Percentiles rank a stretch among this genome's conserved stretches.
phyloP scores from a whole-genome alignment of 164 flowering plant species.

The Aristolochia californica region DNA sequence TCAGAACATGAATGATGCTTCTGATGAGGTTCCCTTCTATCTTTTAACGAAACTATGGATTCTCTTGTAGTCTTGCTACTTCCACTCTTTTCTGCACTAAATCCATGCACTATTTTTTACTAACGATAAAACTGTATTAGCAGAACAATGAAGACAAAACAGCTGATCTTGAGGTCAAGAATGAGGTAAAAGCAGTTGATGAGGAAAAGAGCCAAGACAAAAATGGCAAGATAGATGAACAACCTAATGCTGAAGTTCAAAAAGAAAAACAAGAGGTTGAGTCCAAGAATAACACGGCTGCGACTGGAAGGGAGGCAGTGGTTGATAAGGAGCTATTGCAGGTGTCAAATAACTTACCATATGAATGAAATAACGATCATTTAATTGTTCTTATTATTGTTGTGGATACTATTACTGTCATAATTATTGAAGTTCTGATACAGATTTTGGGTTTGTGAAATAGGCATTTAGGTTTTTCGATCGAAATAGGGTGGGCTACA shows the following conservation, averaged over 20 bases:
- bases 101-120: neutral
- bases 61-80: neutral
- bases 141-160: neutral
- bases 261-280: conserved; percentile 20
- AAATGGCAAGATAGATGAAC: conserved; percentile 16
- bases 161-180: neutral
- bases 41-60: too few species aligned
- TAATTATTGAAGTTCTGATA: neutral
- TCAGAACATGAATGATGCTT: conserved; percentile 28
- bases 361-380: neutral
- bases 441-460: conserved; percentile 3
- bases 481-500: conserved; percentile 70
- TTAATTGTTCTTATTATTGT: neutral
- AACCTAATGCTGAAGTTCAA: conserved; percentile 9
- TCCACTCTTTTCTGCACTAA: neutral
- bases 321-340: conserved; percentile 71
- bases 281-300: conserved; percentile 21
- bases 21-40: neutral
- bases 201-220: neutral
- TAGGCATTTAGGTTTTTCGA: conserved; percentile 98
- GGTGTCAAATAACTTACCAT: conserved; percentile 21
- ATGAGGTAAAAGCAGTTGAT: neutral
- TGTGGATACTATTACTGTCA: neutral
- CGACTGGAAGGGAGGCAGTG: conserved; percentile 19
- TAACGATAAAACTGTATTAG: neutral